A percentile compares a stretch with the other conserved stretches of the same genome.
These are phyloP conservation scores for Thraustochytrium sp. DNA, from an alignment of 352 stramenopile genomes.

Conservation along the genomic window DNA sequence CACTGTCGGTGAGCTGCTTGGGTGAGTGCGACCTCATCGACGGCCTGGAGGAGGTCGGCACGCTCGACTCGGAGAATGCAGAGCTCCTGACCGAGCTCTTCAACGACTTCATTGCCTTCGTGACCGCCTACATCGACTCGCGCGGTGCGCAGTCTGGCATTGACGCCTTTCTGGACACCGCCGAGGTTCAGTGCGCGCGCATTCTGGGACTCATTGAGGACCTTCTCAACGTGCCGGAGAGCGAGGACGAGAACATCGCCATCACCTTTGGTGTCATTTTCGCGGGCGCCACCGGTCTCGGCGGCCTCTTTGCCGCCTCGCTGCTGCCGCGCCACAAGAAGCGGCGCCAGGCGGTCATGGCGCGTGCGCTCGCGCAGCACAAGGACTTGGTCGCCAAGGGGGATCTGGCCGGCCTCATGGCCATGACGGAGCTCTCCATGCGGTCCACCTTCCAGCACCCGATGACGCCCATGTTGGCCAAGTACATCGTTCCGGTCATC, in stretches of 20 bases:
- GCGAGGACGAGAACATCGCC: background rate
- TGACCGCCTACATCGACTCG: background rate
- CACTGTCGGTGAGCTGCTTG: background rate
- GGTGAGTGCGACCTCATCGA: constrained; percentile 17
- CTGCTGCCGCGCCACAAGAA: background rate
- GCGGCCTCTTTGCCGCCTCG: background rate
- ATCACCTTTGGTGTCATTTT: background rate
- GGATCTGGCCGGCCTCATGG: background rate
- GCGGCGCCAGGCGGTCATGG: background rate
- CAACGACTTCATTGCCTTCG: background rate
- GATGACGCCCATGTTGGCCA: background rate
- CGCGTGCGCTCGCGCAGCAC: background rate
- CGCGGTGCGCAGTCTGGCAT: background rate
- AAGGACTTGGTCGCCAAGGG: too few species aligned
- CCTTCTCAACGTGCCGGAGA: background rate
- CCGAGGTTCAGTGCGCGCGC: background rate
- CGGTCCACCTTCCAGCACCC: constrained; percentile 33
- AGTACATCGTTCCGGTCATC: constrained; percentile 17
- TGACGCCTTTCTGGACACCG: background rate
- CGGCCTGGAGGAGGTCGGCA: background rate
- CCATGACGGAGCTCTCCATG: constrained; percentile 24
- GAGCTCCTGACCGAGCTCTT: background rate
- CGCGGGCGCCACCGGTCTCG: background rate
- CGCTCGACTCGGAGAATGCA: background rate
- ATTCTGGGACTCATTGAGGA: background rate